Evolutionary conservation across 495 filamentous ascomycete species (phyloP), one percentile per base, ranked within the genome.

Genomic region (Neohortaea acidophila): DNA sequence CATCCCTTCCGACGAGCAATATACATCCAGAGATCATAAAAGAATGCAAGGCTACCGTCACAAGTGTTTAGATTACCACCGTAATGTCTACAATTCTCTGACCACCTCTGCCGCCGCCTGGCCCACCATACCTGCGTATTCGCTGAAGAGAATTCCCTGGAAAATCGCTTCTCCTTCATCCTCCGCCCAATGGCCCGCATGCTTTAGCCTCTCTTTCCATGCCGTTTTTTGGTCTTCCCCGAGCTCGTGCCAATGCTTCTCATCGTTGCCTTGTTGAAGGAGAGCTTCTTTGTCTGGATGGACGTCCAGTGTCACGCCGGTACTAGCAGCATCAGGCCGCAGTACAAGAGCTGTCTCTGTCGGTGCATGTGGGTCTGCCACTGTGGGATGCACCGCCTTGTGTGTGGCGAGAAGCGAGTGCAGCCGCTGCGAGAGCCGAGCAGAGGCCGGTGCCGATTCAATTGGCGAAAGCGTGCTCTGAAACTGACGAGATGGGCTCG

Each of bases 201-300:
- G 61, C 41, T 66, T 65, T 27, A 93, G 60, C 48, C 65, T 67
- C 45, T 65, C 55, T 62, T 77, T 81, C 84, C 84, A 93, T 11
- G 54, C 48, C 33, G 63, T 54, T 47, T 68, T 68, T 56, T 87
- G 70, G 27, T 63, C 48, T 5, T 56, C 51, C 2, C 60, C 55
- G 31, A 92, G 51, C 37, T 81, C 72, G 27, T 79, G 69, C 79
- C 81, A 92, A 34, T 51, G 61, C 54, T 62, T 70, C 3, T 53
- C 57, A 12, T 65, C 66, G 0, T 52, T 55, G 29, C 61, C 51
- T 25, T 70, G 58, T 31, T 68, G 67, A 23, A 69, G 43, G 22
- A 64, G 60, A 7, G 55, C 52, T 7, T 48, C 47, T 7, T 26
- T 24, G 28, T 52, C 51, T 4, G 51, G 36, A 33, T 59, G 54